phyloP scores from a whole-genome alignment of 1,284 basidiomycete genomes.

The Kalmanozyma brasiliensis region DNA sequence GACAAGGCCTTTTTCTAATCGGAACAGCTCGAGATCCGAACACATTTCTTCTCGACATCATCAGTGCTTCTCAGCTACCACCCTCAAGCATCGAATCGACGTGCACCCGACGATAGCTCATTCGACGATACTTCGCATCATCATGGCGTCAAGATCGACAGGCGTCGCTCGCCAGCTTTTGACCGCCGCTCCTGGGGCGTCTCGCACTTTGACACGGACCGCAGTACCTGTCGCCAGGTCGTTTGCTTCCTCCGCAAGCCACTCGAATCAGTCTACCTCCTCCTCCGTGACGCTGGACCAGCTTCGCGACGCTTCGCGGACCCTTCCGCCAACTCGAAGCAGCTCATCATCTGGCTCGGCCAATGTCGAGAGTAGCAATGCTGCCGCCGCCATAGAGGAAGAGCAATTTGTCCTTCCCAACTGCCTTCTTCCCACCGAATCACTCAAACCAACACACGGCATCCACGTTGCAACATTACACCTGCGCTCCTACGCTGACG shows the following conservation, averaged over 20 bases:
- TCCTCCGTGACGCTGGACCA: constrained; percentile 39
- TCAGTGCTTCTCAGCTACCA: background rate
- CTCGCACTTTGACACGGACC: constrained; percentile 10
- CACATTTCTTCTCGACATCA: constrained; percentile 21
- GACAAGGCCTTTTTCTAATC: constrained; percentile 25
- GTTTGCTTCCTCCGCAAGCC: background rate
- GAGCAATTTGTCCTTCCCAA: constrained; percentile 40
- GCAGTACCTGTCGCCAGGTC: constrained; percentile 14
- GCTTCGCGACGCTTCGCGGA: constrained; percentile 6
- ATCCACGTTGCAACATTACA: constrained; percentile 86
- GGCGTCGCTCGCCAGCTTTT: constrained; percentile 15
- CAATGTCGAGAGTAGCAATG: background rate
- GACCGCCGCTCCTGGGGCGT: constrained; percentile 14
- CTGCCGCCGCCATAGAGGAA: constrained; percentile 7
- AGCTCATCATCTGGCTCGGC: background rate
- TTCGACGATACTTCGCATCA: background rate
- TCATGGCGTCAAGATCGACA: constrained; percentile 26
- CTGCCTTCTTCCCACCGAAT: constrained; percentile 41
- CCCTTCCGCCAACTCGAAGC: background rate
- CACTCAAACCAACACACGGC: constrained; percentile 72
- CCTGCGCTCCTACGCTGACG: constrained; percentile 76
- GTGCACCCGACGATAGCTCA: background rate
- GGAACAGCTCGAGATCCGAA: constrained; percentile 6
- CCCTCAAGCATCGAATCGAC: too few relatives aligned
- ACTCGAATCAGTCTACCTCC: constrained; percentile 31